These are phyloP conservation scores for Penicillium sp. DNA, from an alignment of 2,329 filamentous ascomycete species.

Conservation along the genomic window DNA sequence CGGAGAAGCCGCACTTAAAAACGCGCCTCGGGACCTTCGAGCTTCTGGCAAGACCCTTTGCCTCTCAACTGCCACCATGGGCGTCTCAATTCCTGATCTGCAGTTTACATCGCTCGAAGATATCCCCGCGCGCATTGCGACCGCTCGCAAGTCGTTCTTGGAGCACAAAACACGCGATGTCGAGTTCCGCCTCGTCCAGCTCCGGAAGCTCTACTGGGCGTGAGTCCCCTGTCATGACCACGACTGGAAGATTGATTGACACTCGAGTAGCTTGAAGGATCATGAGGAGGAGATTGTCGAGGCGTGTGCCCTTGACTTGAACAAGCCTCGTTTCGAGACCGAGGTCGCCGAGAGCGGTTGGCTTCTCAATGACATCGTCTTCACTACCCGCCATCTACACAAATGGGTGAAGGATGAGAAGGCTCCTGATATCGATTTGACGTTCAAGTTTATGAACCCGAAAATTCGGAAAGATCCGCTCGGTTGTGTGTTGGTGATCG, in stretches of 20 bases:
- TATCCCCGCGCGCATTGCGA: constrained; percentile 58
- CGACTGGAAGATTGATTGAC: neutral
- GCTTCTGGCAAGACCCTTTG: neutral
- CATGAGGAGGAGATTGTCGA: constrained; percentile 65
- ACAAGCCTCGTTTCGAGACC: constrained; percentile 71
- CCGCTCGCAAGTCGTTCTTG: constrained; percentile 63
- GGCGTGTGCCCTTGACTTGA: constrained; percentile 70
- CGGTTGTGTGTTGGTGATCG: constrained; percentile 76
- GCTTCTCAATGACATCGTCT: constrained; percentile 74
- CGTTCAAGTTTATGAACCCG: constrained; percentile 64
- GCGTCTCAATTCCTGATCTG: constrained; percentile 42
- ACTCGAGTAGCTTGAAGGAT: constrained; percentile 58
- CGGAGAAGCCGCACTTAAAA: constrained; percentile 8
- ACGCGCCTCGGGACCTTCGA: neutral
- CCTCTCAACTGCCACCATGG: constrained; percentile 26
- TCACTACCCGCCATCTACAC: constrained; percentile 68
- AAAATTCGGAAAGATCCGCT: constrained; percentile 81
- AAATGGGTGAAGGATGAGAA: constrained; percentile 79
- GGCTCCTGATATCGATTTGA: constrained; percentile 61
- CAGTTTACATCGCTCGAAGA: constrained; percentile 59
- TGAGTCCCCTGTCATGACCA: constrained; percentile 27
- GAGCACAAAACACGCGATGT: constrained; percentile 76
- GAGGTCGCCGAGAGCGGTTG: constrained; percentile 69
- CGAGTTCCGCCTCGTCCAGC: constrained; percentile 74
- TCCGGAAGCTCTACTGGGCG: constrained; percentile 94